Conservation (phyloP, 176 grass and related monocot genomes). For the Guadua angustifolia region DNA sequence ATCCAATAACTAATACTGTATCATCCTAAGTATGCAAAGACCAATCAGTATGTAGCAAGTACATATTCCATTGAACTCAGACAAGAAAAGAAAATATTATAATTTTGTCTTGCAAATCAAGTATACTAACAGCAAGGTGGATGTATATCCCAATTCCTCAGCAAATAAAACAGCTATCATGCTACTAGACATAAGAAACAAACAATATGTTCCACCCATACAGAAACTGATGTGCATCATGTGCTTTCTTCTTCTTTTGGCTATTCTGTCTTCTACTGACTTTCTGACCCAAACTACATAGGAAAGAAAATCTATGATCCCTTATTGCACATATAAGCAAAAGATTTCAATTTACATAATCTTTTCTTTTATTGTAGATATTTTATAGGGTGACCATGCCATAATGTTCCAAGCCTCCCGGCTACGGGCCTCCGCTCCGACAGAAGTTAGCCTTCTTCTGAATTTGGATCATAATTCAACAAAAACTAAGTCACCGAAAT, state of each 20-base stretch:
- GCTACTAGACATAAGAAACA: conserved; percentile 2
- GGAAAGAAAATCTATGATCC: not conserved
- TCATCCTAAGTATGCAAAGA: conserved; percentile 66
- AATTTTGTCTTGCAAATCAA: not conserved
- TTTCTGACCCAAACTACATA: not conserved
- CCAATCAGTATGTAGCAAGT: conserved; percentile 35
- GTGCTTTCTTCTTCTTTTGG: not conserved
- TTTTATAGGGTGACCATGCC: conserved; percentile 7
- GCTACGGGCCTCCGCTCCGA: too few species aligned
- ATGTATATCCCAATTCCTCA: conserved; percentile 1
- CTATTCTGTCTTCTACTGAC: conserved; percentile 1
- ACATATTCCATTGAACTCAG: conserved; percentile 8
- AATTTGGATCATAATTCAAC: too few species aligned
- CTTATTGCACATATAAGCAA: conserved; percentile 2
- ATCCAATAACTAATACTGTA: conserved; percentile 92
- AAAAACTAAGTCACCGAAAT: too few species aligned
- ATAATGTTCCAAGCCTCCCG: conserved; percentile 32
- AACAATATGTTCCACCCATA: conserved; percentile 18
- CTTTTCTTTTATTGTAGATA: conserved; percentile 28
- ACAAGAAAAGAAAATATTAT: not conserved
- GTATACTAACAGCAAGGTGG: not conserved
- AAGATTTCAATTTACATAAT: conserved; percentile 1
- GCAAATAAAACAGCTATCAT: conserved; percentile 7
- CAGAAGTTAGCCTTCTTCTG: too few species aligned
- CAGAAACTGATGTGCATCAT: not conserved